Base-by-base conservation (phyloP, 305 asterid genomes). In the Coffea humblotiana region DNA sequence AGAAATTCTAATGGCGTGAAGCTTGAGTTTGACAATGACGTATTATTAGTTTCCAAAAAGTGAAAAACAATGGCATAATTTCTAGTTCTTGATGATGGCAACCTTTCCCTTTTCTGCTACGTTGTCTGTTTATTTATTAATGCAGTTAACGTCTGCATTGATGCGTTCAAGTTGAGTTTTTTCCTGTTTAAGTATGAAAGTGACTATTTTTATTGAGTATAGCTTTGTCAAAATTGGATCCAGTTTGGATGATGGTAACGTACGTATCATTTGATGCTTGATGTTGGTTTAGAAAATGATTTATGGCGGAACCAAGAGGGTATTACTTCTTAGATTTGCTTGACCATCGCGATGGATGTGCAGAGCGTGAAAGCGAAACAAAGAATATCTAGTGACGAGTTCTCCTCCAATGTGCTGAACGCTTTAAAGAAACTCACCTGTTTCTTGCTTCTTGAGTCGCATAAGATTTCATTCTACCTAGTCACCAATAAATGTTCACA, bases 401-500 rank as follows among this genome's bases (percentile, higher is more conserved):
- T 43, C 8, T 60, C 35, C 27, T 45, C 79, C 63, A 63, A 47
- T 45, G 63, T 71, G 45, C 49, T 71, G 47, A 75, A 45, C 47
- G 48, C 72, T 19, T 45, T 64, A 74, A 73, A 35, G 83, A 76
- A n/a, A 52, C 71, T 74, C 83, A 74, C 71, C 75, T 74, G 68
- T 47, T 58, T 74, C 75, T 51, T 74, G 75, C 83, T 80, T 56
- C 68, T 68, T 68, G 58, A 51, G 23, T 70, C 67, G 47, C 25
- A 32, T 4, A 63, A 72, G 32, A 73, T 66, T 43, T 79, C 48
- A 66, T 72, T 49, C 67, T 72, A 45, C 32, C 4, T n/a, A 56
- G 10, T 43, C 76, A 80, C 25, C 79, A 80, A 67, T 80, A 63
- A 67, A 80, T 80, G 74, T 56, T 75, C 64, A 49, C 25, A 60